These are phyloP conservation scores for Melastoma malabathricum DNA, from an alignment of 345 rosid species.

Conservation along the genomic window DNA sequence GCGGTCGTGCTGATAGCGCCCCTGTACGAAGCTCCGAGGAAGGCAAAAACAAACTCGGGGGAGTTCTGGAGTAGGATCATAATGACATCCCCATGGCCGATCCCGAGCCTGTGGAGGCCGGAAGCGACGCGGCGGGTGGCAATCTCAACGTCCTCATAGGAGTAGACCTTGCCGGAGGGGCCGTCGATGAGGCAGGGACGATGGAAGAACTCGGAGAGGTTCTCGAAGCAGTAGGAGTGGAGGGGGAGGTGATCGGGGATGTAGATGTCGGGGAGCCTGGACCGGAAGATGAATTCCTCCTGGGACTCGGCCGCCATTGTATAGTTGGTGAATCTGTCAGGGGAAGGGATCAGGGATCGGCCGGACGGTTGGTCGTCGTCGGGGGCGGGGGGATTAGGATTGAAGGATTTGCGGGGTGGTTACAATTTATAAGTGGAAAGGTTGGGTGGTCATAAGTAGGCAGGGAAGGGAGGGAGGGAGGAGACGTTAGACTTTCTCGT, in stretches of 20 bases:
- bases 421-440: too few relatives aligned
- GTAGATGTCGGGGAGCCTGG: conserved; percentile 65
- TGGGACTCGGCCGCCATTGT: conserved; percentile 18
- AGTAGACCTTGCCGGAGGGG: conserved; percentile 36
- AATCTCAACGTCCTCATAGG: conserved; percentile 59
- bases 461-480: too few relatives aligned
- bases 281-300: conserved; percentile 45
- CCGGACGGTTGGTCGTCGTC: too few relatives aligned
- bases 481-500: too few relatives aligned
- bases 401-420: too few relatives aligned
- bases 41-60: conserved; percentile 60
- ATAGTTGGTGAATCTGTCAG: background rate
- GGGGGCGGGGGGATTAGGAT: too few relatives aligned
- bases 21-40: conserved; percentile 55
- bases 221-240: conserved; percentile 52
- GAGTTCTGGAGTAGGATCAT: conserved; percentile 63
- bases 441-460: too few relatives aligned
- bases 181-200: conserved; percentile 72
- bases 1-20: conserved; percentile 71
- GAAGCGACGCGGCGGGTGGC: conserved; percentile 42
- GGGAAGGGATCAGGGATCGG: too few relatives aligned
- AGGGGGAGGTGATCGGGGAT: conserved; percentile 58
- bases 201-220: conserved; percentile 23
- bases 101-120: conserved; percentile 40
- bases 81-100: conserved; percentile 48